Evolutionary conservation across 106 monocot species (phyloP), one percentile per base, ranked within the genome.

Genomic region (Phalaenopsis equestris): DNA sequence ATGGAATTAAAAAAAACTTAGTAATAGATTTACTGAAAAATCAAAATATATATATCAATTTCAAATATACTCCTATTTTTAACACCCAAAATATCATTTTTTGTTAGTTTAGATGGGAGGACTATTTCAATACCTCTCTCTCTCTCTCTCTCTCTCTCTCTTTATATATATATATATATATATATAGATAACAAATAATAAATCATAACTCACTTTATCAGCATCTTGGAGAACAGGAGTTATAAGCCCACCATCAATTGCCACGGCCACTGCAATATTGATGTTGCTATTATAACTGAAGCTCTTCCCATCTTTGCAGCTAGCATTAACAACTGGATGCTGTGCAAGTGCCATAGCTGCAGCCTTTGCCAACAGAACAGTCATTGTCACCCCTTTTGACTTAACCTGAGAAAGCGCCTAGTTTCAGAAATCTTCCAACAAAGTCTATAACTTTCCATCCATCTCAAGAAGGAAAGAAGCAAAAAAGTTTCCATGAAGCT

Each of bases 161-260:
- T n/a, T n/a, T n/a, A n/a, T n/a, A n/a, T n/a, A n/a, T n/a, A n/a
- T n/a, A n/a, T n/a, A n/a, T n/a, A n/a, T n/a, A n/a, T 30, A 30
- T 30, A 30, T 30, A 30, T 30, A 30, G 0, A 30, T 30, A 0
- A 30, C 0, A 30, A 0, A 30, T 30, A 14, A 24, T 16, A 23
- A 5, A 41, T 80, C 14, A 47, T 78, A 55, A 47, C 46, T 16
- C 39, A 95, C 99, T 91, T 99, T 99, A 84, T 99, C 99, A 30
- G 94, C 99, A 88, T 99, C 91, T 79, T 91, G 95, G 55, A 96
- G 87, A 88, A 99, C 99, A 78, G 99, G 99, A 18, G 99, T 99
- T 72, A 95, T 87, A 41, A 99, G 90, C 7, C 99, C 99, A 15
- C 99, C 94, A 88, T 99, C 99, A 76, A 99, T 93, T 2, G 99